These are phyloP conservation scores for Trichoderma koningiopsis DNA, from an alignment of 2,329 filamentous ascomycete species.

Conservation along the genomic window DNA sequence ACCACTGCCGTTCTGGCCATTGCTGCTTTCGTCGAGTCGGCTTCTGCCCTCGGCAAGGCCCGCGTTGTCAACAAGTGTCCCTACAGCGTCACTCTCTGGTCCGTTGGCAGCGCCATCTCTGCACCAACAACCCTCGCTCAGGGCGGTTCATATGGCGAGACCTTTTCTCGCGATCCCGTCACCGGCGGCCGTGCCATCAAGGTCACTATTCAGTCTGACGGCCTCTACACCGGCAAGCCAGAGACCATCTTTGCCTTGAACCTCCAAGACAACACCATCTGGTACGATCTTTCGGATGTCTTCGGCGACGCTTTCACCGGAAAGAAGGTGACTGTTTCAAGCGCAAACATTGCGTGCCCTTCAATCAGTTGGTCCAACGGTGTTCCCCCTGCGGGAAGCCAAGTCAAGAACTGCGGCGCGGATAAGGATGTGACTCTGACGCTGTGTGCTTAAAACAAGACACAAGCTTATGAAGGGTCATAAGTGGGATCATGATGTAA, in stretches of 20 bases:
- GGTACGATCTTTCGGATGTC: conserved; percentile 45
- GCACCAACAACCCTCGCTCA: conserved; percentile 33
- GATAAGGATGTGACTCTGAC: conserved; percentile 40
- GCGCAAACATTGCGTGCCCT: conserved; percentile 37
- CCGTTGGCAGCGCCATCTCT: conserved; percentile 40
- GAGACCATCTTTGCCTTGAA: conserved; percentile 46
- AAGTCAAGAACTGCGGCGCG: conserved; percentile 42
- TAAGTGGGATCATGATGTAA: neutral
- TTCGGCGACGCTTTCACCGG: conserved; percentile 45
- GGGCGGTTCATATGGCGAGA: conserved; percentile 39
- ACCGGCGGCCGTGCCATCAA: conserved; percentile 46
- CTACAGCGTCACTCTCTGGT: conserved; percentile 42
- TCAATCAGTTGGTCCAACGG: conserved; percentile 42
- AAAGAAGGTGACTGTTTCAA: conserved; percentile 37
- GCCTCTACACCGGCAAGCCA: conserved; percentile 44
- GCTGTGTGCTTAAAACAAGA: conserved; percentile 36
- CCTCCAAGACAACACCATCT: conserved; percentile 40
- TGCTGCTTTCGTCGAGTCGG: conserved; percentile 21
- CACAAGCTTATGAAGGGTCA: neutral
- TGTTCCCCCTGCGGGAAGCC: conserved; percentile 40
- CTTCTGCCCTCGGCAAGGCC: conserved; percentile 39
- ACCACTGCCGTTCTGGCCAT: conserved; percentile 24
- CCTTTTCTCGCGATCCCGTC: conserved; percentile 39
- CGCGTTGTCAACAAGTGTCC: conserved; percentile 43
- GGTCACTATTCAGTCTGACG: conserved; percentile 39